Evolutionary conservation across 2,329 filamentous ascomycete species (phyloP).

Genomic region (Neoarthrinium moseri): DNA sequence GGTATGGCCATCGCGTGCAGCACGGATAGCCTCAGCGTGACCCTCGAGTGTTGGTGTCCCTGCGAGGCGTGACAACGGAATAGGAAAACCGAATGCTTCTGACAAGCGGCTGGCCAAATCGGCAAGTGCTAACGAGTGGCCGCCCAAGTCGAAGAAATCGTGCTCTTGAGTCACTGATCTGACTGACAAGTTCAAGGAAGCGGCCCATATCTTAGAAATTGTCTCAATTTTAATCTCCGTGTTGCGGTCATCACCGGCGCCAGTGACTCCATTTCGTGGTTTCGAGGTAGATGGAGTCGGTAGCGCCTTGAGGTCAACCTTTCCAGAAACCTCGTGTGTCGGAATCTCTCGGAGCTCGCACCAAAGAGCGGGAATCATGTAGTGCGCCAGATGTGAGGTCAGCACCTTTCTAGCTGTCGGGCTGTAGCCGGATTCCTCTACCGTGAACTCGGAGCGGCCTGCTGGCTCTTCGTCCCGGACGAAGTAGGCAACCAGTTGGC

Average conservation of each 20-base stretch:
- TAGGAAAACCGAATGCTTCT: constrained; percentile 68
- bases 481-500: constrained; percentile 75
- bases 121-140: constrained; percentile 75
- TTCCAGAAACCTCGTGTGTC: constrained; percentile 76
- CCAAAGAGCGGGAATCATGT: constrained; percentile 82
- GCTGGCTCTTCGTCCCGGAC: constrained; percentile 62
- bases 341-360: constrained; percentile 69
- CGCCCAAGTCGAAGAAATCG: constrained; percentile 79
- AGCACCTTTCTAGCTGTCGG: constrained; percentile 65
- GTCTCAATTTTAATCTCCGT: constrained; percentile 66
- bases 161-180: constrained; percentile 61
- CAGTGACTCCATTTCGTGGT: constrained; percentile 42
- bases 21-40: constrained; percentile 69
- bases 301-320: constrained; percentile 70
- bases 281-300: constrained; percentile 56
- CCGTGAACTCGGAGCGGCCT: constrained; percentile 60
- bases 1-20: constrained; percentile 69
- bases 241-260: constrained; percentile 49
- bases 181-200: constrained; percentile 63
- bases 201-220: constrained; percentile 71
- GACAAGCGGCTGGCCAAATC: constrained; percentile 71
- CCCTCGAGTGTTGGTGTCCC: constrained; percentile 71
- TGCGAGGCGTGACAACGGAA: constrained; percentile 69
- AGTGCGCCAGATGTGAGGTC: constrained; percentile 68
- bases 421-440: constrained; percentile 71